Evolutionary conservation across 2,329 filamentous ascomycete genomes (phyloP), one percentile per base, ranked within the genome.

Genomic region (Botrytis squamosa): DNA sequence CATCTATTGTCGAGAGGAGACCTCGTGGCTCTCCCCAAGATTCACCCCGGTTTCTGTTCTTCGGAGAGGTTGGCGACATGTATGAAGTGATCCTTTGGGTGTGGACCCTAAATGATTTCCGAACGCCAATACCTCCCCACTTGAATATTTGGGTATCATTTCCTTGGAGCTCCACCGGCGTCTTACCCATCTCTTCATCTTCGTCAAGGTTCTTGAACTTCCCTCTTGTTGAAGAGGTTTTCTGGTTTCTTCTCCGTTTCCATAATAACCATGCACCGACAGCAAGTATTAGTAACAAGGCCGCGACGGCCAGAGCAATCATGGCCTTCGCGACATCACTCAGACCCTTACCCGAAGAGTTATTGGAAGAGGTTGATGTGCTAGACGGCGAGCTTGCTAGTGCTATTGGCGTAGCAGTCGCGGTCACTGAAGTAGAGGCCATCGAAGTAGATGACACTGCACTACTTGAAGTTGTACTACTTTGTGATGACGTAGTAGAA

Each of bases 141-240:
- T 55, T 73, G 46, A 70, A 70, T 18, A 72, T n/a, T 59, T 71
- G 68, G 18, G 52, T 42, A 46, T 66, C 42, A 14, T 71, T 63
- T 29, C 68, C 72, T 72, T 67, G 59, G 38, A 67, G 62, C 36
- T 71, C 72, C 29, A 33, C 36, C 40, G 66, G 36, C 4, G 66
- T 67, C 29, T 66, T 55, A 10, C 49, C 29, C 14, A 36, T 29
- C 14, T 33, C 46, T 38, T 52, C 62, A n/a, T 63, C 52, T 33
- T 52, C 68, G 12, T 72, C 72, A 16, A 74, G 69, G 22, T 72
- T 74, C 20, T 36, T 60, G 40, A 74, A 71, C n/a, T 55, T 60
- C 25, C 63, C 69, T 29, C 20, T n/a, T 33, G 14, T 52, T 2
- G 33, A 33, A 52, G 38, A 52, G 18, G 5, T 46, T 38, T 44